Base-by-base conservation (phyloP, 345 rosid genomes). In the Gossypium turneri region DNA sequence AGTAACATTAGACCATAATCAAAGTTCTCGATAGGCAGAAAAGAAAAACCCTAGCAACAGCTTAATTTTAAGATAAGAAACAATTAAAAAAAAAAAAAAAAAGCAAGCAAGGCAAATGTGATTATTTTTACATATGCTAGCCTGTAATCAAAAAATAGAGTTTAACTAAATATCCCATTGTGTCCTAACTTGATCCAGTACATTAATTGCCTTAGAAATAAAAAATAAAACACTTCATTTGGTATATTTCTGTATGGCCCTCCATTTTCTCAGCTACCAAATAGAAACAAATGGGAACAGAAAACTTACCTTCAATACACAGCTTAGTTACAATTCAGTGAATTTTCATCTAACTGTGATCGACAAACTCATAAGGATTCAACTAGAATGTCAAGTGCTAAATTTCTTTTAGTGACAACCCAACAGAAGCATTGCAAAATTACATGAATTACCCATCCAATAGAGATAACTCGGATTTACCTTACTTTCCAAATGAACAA, bases 321-420 rank as follows among this genome's bases (percentile, higher is more conserved):
- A 69, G 34, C 58, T 57, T 22, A 29, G 25, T 24, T 1, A 55
- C 10, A 66, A 65, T 58, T 58, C 64, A 25, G 74, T 66, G 3
- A 50, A 72, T 19, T 16, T 8, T 20, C 48, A 80, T 50, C 75
- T 22, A 55, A 44, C 24, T 4, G 16, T 4, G 59, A 76, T 80
- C 25, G 41, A 73, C 19, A 11, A 67, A 12, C 45, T 22, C 29
- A 47, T 24, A 29, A 3, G 12, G 41, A 60, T 27, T 76, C 55
- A 75, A 76, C 45, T 15, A 10, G 4, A 67, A 4, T 50, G 50
- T 19, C 62, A 66, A 58, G 56, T 61, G 45, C 70, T 51, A 9
- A 9, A 41, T 24, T 48, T 4, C 38, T 53, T 70, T 67, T 52
- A 58, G 52, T 55, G 65, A 63, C 76, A 75, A 7, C 9, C 17